Conservation (phyloP, 2,329 filamentous ascomycete genomes). For the Epichloe uncinata region DNA sequence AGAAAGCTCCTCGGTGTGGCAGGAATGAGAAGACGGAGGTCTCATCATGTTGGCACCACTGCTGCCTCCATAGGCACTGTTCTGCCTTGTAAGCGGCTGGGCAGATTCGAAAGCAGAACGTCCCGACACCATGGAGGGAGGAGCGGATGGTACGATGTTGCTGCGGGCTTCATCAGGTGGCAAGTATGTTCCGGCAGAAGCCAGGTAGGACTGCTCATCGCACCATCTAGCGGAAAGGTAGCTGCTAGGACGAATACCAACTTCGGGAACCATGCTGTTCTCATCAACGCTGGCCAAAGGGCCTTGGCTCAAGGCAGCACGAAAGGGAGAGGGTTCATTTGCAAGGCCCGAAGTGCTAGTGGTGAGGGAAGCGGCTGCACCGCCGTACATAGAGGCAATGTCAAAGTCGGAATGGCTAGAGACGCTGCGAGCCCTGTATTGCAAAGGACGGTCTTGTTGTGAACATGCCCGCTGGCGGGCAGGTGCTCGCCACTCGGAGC, state of each 20-base stretch:
- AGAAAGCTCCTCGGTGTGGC: slow-evolving; percentile 8
- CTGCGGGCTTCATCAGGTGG: slow-evolving; percentile 12
- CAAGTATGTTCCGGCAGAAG: slow-evolving; percentile 12
- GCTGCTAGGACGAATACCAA: slow-evolving; percentile 25
- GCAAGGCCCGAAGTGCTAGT: slow-evolving; percentile 8
- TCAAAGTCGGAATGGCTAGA: slow-evolving; percentile 28
- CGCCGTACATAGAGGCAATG: slow-evolving; percentile 9
- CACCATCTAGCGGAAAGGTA: slow-evolving; percentile 21
- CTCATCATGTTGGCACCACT: slow-evolving; percentile 23
- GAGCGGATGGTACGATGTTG: slow-evolving; percentile 19
- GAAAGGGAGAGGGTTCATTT: slow-evolving; percentile 18
- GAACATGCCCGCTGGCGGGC: slow-evolving; percentile 15
- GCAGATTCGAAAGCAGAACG: slow-evolving; percentile 24
- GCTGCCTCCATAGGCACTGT: slow-evolving; percentile 24
- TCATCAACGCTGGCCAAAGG: slow-evolving; percentile 26
- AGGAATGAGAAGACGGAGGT: slow-evolving; percentile 25
- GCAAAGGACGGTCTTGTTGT: slow-evolving; percentile 18
- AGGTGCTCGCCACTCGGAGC: slow-evolving; percentile 4
- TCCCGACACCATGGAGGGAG: slow-evolving; percentile 29
- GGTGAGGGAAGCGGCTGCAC: slow-evolving; percentile 17
- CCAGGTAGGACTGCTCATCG: slow-evolving; percentile 14
- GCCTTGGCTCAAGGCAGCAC: slow-evolving; percentile 17
- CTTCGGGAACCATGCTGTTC: slow-evolving; percentile 14
- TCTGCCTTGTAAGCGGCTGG: slow-evolving; percentile 29
- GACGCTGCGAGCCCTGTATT: slow-evolving; percentile 30